Base-by-base conservation (phyloP, 345 rosid genomes). In the Geranium rotundifolium region DNA sequence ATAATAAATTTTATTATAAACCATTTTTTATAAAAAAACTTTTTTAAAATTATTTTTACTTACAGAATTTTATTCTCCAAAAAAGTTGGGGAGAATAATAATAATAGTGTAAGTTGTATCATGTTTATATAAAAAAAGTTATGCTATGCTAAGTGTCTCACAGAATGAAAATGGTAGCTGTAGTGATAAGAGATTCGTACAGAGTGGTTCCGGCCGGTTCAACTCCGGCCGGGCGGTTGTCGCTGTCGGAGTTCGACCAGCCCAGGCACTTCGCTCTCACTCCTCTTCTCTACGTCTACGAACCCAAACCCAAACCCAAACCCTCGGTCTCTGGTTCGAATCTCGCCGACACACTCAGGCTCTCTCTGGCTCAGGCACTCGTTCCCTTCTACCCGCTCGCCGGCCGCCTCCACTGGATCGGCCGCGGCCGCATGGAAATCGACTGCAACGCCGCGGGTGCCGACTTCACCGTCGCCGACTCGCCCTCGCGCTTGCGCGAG, bases 371-470 rank as follows among this genome's bases (percentile, higher is more conserved):
- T 61, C 68, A 65, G 27, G 71, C 71, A 1, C 61, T 83, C 58
- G 72, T 81, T 39, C 71, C 69, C 30, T 85, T 85, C 12, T 85
- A 85, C 65, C 91, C 82, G 2, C 73, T 85, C 2, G 88, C 88
- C 0, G 88, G 88, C 19, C 84, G 86, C 41, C 69, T 85, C 2
- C 57, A 69, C 16, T 79, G 81, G 84, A 75, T 73, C 10, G 76
- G 80, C 2, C 54, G 68, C 0, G 74, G 82, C 5, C 82, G 87
- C 9, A 75, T 85, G 1, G 82, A 61, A 57, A 76, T 82, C 1
- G 80, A 75, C 1, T 85, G 87, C 68, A 82, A 81, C 12, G 75
- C 73, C 4, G 41, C 20, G 30, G 85, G 90, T 0, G 84, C 67
- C 5, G 29, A 52, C 13, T 29, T 85, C 65, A 49, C 64, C 1